phyloP scores from a whole-genome alignment of 495 filamentous ascomycete species.

The Bombardia bombarda region DNA sequence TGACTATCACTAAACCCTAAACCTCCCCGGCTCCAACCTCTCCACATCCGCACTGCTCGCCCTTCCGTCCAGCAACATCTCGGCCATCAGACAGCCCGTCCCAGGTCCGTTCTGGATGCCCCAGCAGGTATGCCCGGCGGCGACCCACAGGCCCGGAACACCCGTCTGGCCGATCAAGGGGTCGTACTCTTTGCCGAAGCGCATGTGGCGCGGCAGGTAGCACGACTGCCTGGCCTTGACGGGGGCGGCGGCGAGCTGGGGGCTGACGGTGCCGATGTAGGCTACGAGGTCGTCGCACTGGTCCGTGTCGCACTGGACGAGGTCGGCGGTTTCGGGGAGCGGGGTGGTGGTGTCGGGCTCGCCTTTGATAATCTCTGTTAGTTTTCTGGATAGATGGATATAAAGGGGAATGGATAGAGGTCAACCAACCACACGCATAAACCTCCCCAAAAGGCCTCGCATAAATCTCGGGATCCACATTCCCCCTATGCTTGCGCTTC shows the following conservation, averaged over 20 bases:
- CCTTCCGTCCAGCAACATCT: constrained; percentile 74
- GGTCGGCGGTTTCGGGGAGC: constrained; percentile 66
- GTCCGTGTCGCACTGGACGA: constrained; percentile 65
- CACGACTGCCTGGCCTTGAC: constrained; percentile 83
- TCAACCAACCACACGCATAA: constrained; percentile 64
- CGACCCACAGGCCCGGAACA: constrained; percentile 70
- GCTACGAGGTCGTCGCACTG: constrained; percentile 86
- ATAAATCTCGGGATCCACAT: constrained; percentile 86
- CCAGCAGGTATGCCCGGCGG: constrained; percentile 94
- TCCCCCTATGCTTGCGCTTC: constrained; percentile 46
- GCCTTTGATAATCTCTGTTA: constrained; percentile 43
- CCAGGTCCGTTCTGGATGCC: constrained; percentile 94
- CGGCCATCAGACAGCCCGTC: constrained; percentile 82
- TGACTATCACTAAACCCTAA: constrained; percentile 28
- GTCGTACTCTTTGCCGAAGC: constrained; percentile 48
- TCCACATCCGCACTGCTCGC: constrained; percentile 67
- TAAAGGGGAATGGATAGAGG: neutral
- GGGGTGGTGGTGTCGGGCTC: constrained; percentile 74
- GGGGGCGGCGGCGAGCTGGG: constrained; percentile 66
- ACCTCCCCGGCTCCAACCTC: constrained; percentile 58
- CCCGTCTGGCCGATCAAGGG: constrained; percentile 74
- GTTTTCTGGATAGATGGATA: neutral
- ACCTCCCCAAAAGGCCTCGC: constrained; percentile 81
- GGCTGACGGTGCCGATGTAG: constrained; percentile 69
- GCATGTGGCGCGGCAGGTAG: constrained; percentile 72